phyloP scores from a whole-genome alignment of 2,329 filamentous ascomycete species.

The Chaetomium globosum region DNA sequence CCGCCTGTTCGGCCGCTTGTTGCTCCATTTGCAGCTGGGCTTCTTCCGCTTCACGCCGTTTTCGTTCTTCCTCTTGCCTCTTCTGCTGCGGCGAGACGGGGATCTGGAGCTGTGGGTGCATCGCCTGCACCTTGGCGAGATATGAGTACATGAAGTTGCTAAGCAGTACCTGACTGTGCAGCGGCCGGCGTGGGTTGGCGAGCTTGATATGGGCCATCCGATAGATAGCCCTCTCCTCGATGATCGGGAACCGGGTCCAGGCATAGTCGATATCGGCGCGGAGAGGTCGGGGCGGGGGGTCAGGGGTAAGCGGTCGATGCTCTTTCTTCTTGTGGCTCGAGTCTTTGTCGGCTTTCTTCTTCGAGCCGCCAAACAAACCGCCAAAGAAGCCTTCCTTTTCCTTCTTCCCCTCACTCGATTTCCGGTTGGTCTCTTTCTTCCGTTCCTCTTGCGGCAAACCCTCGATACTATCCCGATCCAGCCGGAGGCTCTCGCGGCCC shows the following conservation, averaged over 20 bases:
- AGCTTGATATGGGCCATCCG: conserved; percentile 98
- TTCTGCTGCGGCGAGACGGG: conserved; percentile 70
- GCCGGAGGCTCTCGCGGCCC: conserved; percentile 78
- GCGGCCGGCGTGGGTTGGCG: conserved; percentile 88
- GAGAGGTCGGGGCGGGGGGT: conserved; percentile 70
- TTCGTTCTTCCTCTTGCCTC: conserved; percentile 50
- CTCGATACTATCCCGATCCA: conserved; percentile 76
- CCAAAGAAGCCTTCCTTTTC: conserved; percentile 94
- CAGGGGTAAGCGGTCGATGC: conserved; percentile 76
- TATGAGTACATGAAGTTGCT: conserved; percentile 99
- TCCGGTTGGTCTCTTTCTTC: conserved; percentile 77
- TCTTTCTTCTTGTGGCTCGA: conserved; percentile 72
- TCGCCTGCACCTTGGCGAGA: conserved; percentile 95
- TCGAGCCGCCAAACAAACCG: conserved; percentile 85
- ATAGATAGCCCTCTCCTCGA: conserved; percentile 96
- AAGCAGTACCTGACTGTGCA: conserved; percentile 92
- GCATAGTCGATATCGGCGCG: conserved; percentile 91
- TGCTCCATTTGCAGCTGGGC: conserved; percentile 50
- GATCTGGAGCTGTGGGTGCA: conserved; percentile 94
- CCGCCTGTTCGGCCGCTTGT: conserved; percentile 40
- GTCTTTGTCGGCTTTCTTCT: conserved; percentile 83
- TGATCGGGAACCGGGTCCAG: conserved; percentile 91
- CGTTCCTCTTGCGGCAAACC: conserved; percentile 76
- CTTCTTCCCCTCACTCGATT: conserved; percentile 75
- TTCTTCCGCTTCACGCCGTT: conserved; percentile 48